phyloP scores from a whole-genome alignment of 1,284 basidiomycete species.

The Cutaneotrichosporon spelunceum region DNA sequence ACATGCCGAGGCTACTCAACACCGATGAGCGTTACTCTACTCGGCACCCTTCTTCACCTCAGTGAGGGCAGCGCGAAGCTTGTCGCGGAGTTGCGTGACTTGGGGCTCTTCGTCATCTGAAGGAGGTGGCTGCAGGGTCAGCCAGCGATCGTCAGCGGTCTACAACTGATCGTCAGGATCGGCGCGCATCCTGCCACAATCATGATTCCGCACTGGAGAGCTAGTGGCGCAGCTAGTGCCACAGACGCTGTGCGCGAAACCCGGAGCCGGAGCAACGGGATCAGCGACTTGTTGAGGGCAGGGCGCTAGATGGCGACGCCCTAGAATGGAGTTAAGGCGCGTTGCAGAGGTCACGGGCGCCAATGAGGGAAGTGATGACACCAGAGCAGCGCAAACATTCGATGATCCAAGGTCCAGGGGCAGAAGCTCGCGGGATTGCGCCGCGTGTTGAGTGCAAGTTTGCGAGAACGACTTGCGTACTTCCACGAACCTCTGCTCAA shows the following conservation, averaged over 20 bases:
- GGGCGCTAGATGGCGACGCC: too few species aligned
- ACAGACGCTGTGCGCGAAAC: not conserved
- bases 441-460: not conserved
- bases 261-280: not conserved
- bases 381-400: not conserved
- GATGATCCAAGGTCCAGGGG: not conserved
- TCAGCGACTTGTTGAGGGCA: not conserved
- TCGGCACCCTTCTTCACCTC: conserved; percentile 44
- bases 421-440: conserved; percentile 2
- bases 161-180: not conserved
- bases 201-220: too few species aligned
- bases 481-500: too few species aligned
- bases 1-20: too few species aligned
- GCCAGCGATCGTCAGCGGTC: not conserved
- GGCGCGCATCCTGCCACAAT: too few species aligned
- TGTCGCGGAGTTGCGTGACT: conserved; percentile 42
- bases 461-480: not conserved
- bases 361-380: not conserved
- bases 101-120: conserved; percentile 37
- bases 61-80: conserved; percentile 34
- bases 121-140: conserved; percentile 38
- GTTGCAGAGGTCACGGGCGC: too few species aligned
- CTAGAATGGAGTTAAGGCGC: too few species aligned
- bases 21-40: conserved; percentile 13
- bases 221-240: not conserved